Conservation (phyloP, 441 rosid genomes). For the Aleurites moluccanus region DNA sequence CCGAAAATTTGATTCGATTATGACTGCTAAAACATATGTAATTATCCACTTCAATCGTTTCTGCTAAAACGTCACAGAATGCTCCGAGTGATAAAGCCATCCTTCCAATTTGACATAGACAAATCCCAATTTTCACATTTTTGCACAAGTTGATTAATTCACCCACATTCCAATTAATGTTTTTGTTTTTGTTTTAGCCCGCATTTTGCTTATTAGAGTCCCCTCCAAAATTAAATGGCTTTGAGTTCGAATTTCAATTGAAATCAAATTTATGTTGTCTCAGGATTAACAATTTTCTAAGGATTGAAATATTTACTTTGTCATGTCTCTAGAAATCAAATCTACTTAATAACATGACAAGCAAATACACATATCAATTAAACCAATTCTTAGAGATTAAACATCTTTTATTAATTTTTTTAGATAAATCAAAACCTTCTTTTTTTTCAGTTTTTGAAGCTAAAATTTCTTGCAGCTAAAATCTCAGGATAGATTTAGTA, state of each 20-base stretch:
- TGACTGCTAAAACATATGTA: neutral
- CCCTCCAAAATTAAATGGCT: no score
- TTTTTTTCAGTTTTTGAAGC: conserved; percentile 48
- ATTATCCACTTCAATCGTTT: neutral
- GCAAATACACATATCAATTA: no score
- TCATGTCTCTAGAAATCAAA: no score
- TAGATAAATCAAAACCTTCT: conserved; percentile 3
- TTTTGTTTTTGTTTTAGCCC: no score
- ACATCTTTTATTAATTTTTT: neutral
- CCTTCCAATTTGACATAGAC: neutral
- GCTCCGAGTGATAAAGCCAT: neutral
- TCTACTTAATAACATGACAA: no score
- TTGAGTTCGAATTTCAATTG: no score
- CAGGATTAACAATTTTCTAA: no score
- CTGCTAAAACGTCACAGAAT: neutral
- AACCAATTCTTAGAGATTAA: neutral
- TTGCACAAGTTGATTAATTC: conserved; percentile 28
- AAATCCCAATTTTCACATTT: conserved; percentile 19
- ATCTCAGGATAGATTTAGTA: conserved; percentile 11
- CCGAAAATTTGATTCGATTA: neutral
- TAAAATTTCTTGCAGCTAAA: conserved; percentile 17
- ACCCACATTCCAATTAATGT: neutral
- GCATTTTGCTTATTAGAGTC: no score
- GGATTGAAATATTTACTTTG: no score
- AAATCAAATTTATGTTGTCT: no score